Percentiles rank a stretch among this genome's conserved stretches.
These are phyloP conservation scores for Jamesozyma lodderae DNA, from an alignment of 805 yeast genomes.

Conservation along the genomic window DNA sequence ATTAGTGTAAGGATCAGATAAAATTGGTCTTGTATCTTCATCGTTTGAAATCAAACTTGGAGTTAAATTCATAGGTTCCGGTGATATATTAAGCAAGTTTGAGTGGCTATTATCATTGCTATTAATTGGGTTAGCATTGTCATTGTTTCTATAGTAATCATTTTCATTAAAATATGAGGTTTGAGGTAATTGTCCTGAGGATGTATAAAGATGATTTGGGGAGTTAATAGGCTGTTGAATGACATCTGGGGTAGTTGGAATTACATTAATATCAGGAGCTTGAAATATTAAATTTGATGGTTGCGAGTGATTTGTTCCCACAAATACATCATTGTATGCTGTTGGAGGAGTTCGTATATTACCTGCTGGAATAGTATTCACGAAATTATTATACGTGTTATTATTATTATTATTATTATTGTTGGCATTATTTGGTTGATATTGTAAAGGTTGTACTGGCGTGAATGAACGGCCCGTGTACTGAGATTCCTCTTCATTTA, in stretches of 20 bases:
- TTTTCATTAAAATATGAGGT: constrained; percentile 19
- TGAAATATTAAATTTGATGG: constrained; percentile 6
- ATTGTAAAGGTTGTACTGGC: constrained; percentile 6
- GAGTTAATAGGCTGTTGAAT: constrained; percentile 9
- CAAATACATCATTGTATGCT: constrained; percentile 19
- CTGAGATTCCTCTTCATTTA: background rate
- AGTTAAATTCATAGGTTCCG: background rate
- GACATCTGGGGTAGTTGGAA: constrained; percentile 21
- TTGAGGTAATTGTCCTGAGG: constrained; percentile 1
- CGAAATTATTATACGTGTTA: constrained; percentile 13
- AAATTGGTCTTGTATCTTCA: constrained; percentile 21
- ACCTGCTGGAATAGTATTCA: constrained; percentile 11
- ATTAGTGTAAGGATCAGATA: constrained; percentile 6
- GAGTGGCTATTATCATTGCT: constrained; percentile 4
- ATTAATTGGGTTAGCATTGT: constrained; percentile 5
- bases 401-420: background rate
- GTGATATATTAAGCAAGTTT: background rate
- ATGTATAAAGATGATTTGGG: constrained; percentile 4
- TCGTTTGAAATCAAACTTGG: constrained; percentile 7
- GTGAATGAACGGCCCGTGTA: constrained; percentile 2
- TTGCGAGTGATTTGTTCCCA: constrained; percentile 4
- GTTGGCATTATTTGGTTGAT: background rate
- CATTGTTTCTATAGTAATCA: constrained; percentile 16
- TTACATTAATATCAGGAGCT: constrained; percentile 22
- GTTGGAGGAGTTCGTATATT: constrained; percentile 12